phyloP scores from a whole-genome alignment of 108 stramenopile genomes.

The Seminavis robusta region DNA sequence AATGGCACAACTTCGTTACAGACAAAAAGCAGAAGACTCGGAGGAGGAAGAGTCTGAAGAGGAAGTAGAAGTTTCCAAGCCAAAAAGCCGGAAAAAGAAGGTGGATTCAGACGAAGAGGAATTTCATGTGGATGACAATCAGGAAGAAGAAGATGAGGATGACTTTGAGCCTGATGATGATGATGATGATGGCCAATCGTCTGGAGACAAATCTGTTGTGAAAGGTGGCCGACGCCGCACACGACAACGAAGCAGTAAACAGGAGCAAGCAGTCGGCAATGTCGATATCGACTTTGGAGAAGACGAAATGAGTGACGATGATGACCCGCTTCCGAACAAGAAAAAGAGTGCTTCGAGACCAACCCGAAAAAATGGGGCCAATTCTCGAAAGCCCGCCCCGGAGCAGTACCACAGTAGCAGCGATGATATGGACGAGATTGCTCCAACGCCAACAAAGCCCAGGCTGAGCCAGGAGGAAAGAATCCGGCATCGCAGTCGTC shows the following conservation, averaged over 20 bases:
- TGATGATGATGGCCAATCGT: slow-evolving; percentile 5
- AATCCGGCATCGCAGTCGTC: neutral
- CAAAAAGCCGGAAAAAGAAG: slow-evolving; percentile 10
- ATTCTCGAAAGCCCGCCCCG: slow-evolving; percentile 24
- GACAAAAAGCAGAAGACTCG: slow-evolving; percentile 9
- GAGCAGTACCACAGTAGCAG: slow-evolving; percentile 26
- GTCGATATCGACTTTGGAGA: slow-evolving; percentile 3
- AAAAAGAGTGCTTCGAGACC: slow-evolving; percentile 8
- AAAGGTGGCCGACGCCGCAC: neutral
- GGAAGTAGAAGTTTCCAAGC: slow-evolving; percentile 5
- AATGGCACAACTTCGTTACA: no score
- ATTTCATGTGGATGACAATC: slow-evolving; percentile 5
- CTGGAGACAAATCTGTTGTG: neutral
- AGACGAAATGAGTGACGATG: slow-evolving; percentile 3
- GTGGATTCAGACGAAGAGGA: slow-evolving; percentile 18
- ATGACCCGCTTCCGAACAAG: neutral
- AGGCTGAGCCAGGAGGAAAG: slow-evolving; percentile 4
- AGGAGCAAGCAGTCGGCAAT: slow-evolving; percentile 7
- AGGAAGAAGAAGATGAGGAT: slow-evolving; percentile 29
- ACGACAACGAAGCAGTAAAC: neutral
- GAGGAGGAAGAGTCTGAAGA: slow-evolving; percentile 23
- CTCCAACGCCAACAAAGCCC: neutral
- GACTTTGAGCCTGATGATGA: slow-evolving; percentile 9
- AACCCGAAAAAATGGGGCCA: neutral
- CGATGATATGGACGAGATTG: slow-evolving; percentile 13